Conservation (phyloP, 2,329 filamentous ascomycete genomes). For the Exophiala lecanii-corni region DNA sequence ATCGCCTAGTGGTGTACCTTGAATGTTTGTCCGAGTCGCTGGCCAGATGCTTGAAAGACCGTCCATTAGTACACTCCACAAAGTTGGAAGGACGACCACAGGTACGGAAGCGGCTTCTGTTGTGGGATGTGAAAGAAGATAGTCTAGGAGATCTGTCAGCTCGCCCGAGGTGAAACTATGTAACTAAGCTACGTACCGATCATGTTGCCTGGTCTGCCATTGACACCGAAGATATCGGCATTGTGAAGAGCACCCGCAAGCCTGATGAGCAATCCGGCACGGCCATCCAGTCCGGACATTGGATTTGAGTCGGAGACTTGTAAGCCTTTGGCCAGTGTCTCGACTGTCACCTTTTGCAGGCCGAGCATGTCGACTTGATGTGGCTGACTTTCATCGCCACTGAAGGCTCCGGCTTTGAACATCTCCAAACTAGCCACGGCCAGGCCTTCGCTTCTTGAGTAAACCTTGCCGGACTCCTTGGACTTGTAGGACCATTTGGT, state of each 20-base stretch:
- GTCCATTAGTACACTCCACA: slow-evolving; percentile 89
- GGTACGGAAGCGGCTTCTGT: slow-evolving; percentile 85
- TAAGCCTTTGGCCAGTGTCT: slow-evolving; percentile 72
- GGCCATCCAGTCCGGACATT: slow-evolving; percentile 78
- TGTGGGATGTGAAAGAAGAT: slow-evolving; percentile 84
- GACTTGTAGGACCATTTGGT: slow-evolving; percentile 91
- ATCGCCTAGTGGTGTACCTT: slow-evolving; percentile 66
- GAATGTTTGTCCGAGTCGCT: slow-evolving; percentile 64
- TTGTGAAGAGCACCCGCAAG: slow-evolving; percentile 69
- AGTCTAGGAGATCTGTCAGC: slow-evolving; percentile 56
- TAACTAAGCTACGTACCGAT: slow-evolving; percentile 61
- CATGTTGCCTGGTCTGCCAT: slow-evolving; percentile 88
- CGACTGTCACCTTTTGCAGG: slow-evolving; percentile 67
- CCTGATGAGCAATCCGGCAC: slow-evolving; percentile 71
- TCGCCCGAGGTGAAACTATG: no score
- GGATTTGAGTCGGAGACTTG: slow-evolving; percentile 78
- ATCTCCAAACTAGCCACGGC: slow-evolving; percentile 77
- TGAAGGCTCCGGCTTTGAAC: slow-evolving; percentile 67
- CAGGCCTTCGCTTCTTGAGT: slow-evolving; percentile 80
- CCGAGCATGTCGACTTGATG: slow-evolving; percentile 85
- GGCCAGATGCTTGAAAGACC: slow-evolving; percentile 88
- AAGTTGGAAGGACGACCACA: slow-evolving; percentile 76
- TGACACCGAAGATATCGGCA: slow-evolving; percentile 74
- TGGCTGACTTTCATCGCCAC: slow-evolving; percentile 72
- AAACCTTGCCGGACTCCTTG: slow-evolving; percentile 76